These are phyloP conservation scores for Fusarium sp. DNA, from an alignment of 2,329 filamentous ascomycete genomes.

Conservation along the genomic window DNA sequence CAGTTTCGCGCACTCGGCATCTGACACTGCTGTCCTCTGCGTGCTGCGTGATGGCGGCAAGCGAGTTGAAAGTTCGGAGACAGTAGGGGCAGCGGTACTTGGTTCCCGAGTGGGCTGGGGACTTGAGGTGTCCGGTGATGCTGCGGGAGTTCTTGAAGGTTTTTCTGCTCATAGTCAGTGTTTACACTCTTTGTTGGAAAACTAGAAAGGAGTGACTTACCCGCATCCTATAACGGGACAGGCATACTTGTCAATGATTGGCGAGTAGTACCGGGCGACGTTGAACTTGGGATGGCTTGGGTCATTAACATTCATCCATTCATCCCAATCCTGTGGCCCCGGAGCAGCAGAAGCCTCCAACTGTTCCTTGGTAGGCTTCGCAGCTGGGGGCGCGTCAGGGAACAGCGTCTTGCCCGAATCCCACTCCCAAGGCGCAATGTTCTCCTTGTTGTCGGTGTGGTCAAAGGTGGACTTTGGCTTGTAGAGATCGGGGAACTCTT, in stretches of 20 bases:
- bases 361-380: slow-evolving; percentile 36
- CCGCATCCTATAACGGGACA: slow-evolving; percentile 67
- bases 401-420: slow-evolving; percentile 21
- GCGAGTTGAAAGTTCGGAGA: slow-evolving; percentile 53
- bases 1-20: slow-evolving; percentile 58
- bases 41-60: slow-evolving; percentile 61
- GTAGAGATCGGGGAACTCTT: slow-evolving; percentile 33
- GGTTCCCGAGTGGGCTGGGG: slow-evolving; percentile 53
- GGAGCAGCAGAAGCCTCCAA: slow-evolving; percentile 25
- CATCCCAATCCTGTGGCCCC: slow-evolving; percentile 16
- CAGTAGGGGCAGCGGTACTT: slow-evolving; percentile 60
- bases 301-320: slow-evolving; percentile 52
- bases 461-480: neutral
- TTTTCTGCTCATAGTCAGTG: slow-evolving; percentile 50
- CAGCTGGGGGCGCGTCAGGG: slow-evolving; percentile 36
- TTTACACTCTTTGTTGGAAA: neutral
- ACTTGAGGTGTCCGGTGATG: slow-evolving; percentile 59
- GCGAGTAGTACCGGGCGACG: slow-evolving; percentile 59
- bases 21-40: slow-evolving; percentile 57
- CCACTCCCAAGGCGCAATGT: slow-evolving; percentile 2
- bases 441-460: slow-evolving; percentile 38
- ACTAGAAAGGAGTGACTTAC: slow-evolving; percentile 50
- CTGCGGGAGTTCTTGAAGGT: slow-evolving; percentile 50
- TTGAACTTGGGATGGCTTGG: slow-evolving; percentile 63
- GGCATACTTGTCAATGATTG: slow-evolving; percentile 58